These are phyloP conservation scores for Pisolithus thermaeus DNA, from an alignment of 1,284 basidiomycete species.

Conservation along the genomic window DNA sequence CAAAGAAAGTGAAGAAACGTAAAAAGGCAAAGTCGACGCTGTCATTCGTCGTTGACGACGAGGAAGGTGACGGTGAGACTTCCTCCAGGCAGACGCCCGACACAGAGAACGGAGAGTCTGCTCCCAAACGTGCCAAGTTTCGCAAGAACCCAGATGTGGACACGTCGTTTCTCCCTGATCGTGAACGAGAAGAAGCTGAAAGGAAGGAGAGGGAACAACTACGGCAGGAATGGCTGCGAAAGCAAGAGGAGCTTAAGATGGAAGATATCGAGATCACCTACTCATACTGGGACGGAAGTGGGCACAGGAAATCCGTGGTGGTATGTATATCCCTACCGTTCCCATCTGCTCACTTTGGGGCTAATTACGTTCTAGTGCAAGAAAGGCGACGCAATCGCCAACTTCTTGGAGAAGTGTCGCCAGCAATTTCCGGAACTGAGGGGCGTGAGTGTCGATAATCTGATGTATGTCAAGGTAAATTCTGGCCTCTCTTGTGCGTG, in stretches of 20 bases:
- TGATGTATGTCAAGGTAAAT: slow-evolving; percentile 96
- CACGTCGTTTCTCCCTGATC: slow-evolving; percentile 96
- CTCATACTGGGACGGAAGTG: slow-evolving; percentile 98
- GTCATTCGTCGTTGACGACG: slow-evolving; percentile 88
- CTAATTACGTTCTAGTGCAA: slow-evolving; percentile 63
- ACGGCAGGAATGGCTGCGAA: slow-evolving; percentile 84
- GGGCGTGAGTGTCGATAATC: slow-evolving; percentile 86
- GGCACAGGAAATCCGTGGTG: slow-evolving; percentile 88
- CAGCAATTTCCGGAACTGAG: slow-evolving; percentile 90
- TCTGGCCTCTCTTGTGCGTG: neutral
- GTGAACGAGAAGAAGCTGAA: slow-evolving; percentile 92
- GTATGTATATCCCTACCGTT: slow-evolving; percentile 43
- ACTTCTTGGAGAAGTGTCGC: slow-evolving; percentile 90
- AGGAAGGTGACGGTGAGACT: slow-evolving; percentile 38
- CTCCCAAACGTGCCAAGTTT: slow-evolving; percentile 69
- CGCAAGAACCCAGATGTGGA: slow-evolving; percentile 96
- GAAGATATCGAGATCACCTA: slow-evolving; percentile 92
- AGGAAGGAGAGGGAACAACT: slow-evolving; percentile 84
- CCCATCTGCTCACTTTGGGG: neutral
- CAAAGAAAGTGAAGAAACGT: slow-evolving; percentile 87
- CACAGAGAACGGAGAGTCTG: slow-evolving; percentile 35
- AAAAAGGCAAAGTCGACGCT: slow-evolving; percentile 77
- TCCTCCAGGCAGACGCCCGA: slow-evolving; percentile 34
- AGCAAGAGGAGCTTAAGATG: slow-evolving; percentile 83
- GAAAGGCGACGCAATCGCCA: slow-evolving; percentile 92